Base-by-base conservation (phyloP, 495 filamentous ascomycete species). In the Hypoxylon trugodes region DNA sequence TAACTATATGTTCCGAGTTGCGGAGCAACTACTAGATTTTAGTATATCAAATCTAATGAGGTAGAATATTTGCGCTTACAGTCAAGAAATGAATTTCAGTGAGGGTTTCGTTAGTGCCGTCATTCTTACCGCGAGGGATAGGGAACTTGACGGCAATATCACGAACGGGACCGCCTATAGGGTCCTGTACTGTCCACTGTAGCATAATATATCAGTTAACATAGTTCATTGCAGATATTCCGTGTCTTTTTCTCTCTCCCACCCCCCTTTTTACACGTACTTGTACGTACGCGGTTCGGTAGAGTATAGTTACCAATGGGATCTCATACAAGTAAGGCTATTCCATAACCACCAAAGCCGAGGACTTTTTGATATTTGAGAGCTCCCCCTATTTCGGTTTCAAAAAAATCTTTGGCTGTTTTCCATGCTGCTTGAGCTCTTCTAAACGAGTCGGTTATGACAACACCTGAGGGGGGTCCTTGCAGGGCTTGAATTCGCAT, bases 261-360 rank as follows among this genome's bases (percentile, higher is more conserved):
- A n/a, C n/a, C n/a, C n/a, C n/a, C n/a, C n/a, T n/a, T n/a, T n/a
- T n/a, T n/a, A n/a, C n/a, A n/a, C n/a, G n/a, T n/a, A n/a, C n/a
- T n/a, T n/a, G n/a, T n/a, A n/a, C n/a, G n/a, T n/a, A n/a, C n/a
- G n/a, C n/a, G n/a, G n/a, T n/a, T n/a, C n/a, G 10, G 42, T 12
- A 21, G 24, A 30, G 24, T 15, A 41, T 1, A 12, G 25, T 1
- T 2, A 36, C 0, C 12, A 8, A 24, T 6, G 12, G 12, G 30
- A 15, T 19, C 51, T 32, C 56, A 7, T 52, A 60, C 56, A 21
- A 60, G 38, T 22, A 30, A 30, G 3, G 45, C 56, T 10, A 60
- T 18, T 0, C 56, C 56, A 10, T 13, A 51, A 5, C 56, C 56
- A 36, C 56, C 56, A 1, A 7, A 9, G 1, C 56, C 56, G 5